These are phyloP conservation scores for Aspergillus brunneoviolaceus DNA, from an alignment of 2,329 filamentous ascomycete species.

Conservation along the genomic window DNA sequence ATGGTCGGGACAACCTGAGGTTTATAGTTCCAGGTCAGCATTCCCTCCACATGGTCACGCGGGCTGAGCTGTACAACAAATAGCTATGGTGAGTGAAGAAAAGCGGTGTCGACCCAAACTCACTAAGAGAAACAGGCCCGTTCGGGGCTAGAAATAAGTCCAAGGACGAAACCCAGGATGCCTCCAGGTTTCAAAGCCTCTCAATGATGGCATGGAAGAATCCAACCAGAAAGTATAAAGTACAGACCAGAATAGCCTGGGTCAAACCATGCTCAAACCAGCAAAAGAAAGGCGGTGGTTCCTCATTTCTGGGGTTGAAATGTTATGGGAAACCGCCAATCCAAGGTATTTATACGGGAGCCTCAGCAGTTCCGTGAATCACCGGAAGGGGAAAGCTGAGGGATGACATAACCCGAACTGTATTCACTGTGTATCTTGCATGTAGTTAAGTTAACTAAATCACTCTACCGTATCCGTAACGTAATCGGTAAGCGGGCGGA, in stretches of 20 bases:
- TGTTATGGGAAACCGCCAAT: neutral
- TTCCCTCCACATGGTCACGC: slow-evolving; percentile 5
- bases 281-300: neutral
- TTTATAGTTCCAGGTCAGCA: slow-evolving; percentile 4
- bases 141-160: slow-evolving; percentile 2
- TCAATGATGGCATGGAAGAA: too few species aligned
- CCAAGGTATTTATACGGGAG: neutral
- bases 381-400: neutral
- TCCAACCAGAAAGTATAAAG: neutral
- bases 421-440: neutral
- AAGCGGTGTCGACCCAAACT: slow-evolving; percentile 12
- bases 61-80: neutral
- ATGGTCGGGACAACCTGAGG: neutral
- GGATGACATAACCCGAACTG: neutral
- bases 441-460: neutral
- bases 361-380: neutral
- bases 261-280: slow-evolving; percentile 3
- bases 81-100: neutral
- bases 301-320: neutral
- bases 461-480: too few species aligned
- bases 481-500: too few species aligned
- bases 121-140: neutral
- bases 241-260: neutral
- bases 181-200: neutral
- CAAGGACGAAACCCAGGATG: neutral